Conservation (phyloP, 2,329 filamentous ascomycete genomes). For the Pestalotiopsis sp. region DNA sequence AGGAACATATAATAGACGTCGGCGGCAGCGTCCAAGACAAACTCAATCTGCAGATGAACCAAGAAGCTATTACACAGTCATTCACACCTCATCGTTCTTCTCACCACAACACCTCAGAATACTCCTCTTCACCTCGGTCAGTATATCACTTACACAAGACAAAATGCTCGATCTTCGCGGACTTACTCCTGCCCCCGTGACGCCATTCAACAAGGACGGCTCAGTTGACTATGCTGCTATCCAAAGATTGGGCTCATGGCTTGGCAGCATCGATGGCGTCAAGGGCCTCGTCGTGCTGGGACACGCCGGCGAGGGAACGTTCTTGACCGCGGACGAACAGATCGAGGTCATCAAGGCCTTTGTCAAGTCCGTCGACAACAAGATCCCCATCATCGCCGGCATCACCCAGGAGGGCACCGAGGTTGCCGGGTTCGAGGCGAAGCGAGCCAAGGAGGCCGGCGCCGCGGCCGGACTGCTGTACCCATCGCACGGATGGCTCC, state of each 20-base stretch:
- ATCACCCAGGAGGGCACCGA: slow-evolving; percentile 57
- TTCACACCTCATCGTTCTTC: background rate
- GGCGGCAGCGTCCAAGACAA: background rate
- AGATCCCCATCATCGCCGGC: slow-evolving; percentile 53
- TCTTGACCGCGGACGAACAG: slow-evolving; percentile 53
- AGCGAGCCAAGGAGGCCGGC: slow-evolving; percentile 52
- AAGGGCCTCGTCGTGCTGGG: slow-evolving; percentile 56
- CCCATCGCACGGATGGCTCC: slow-evolving; percentile 55
- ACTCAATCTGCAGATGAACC: background rate
- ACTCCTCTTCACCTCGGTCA: background rate
- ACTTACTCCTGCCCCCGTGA: slow-evolving; percentile 53
- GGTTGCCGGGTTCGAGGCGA: slow-evolving; percentile 52
- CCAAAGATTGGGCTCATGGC: slow-evolving; percentile 54
- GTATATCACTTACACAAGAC: slow-evolving; percentile 23
- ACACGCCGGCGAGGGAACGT: slow-evolving; percentile 57
- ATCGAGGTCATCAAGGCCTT: slow-evolving; percentile 52
- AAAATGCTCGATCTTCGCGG: slow-evolving; percentile 46
- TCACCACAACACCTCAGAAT: background rate
- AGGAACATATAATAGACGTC: background rate
- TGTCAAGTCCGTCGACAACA: slow-evolving; percentile 51
- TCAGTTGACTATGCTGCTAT: slow-evolving; percentile 54
- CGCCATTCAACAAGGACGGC: slow-evolving; percentile 51
- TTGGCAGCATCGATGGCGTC: slow-evolving; percentile 51
- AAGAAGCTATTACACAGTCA: background rate
- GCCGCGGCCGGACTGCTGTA: slow-evolving; percentile 54